A percentile compares a stretch with the other conserved stretches of the same genome.
phyloP scores from a whole-genome alignment of 2,329 filamentous ascomycete genomes.

The Neoscytalidium dimidiatum region DNA sequence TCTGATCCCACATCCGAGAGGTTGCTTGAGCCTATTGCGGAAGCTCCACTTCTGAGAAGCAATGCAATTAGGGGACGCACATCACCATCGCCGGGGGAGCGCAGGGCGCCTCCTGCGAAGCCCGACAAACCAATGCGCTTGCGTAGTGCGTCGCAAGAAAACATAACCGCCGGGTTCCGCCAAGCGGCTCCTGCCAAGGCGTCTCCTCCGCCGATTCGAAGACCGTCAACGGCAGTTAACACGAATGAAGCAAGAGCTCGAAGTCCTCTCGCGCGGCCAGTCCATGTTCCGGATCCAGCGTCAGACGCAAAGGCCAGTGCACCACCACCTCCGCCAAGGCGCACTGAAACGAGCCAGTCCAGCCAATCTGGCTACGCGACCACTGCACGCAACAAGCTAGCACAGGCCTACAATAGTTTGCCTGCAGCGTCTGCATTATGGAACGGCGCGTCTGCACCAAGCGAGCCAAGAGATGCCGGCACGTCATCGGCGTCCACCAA shows the following conservation, averaged over 20 bases:
- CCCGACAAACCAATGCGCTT: constrained; percentile 36
- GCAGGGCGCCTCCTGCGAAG: constrained; percentile 8
- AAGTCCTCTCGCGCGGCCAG: constrained; percentile 32
- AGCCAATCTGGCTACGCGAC: constrained; percentile 36
- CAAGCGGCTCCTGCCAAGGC: constrained; percentile 18
- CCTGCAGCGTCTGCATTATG: constrained; percentile 34
- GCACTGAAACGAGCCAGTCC: constrained; percentile 9
- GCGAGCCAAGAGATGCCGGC: constrained; percentile 9
- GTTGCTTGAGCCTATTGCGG: constrained; percentile 22
- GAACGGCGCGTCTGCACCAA: constrained; percentile 18
- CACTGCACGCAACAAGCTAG: constrained; percentile 41
- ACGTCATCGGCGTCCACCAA: constrained; percentile 20
- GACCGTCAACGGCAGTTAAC: constrained; percentile 23
- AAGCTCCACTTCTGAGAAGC: constrained; percentile 24
- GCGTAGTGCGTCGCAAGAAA: constrained; percentile 40
- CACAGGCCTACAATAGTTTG: constrained; percentile 42
- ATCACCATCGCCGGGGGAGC: constrained; percentile 4
- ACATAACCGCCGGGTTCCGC: constrained; percentile 20
- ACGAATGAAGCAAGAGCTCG: constrained; percentile 3
- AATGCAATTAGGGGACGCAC: constrained; percentile 12
- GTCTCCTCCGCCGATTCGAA: constrained; percentile 34
- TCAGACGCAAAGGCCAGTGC: constrained; percentile 31
- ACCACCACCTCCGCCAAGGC: constrained; percentile 36
- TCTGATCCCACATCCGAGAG: constrained; percentile 29
- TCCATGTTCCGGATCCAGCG: constrained; percentile 24